Conservation (phyloP, 2,329 filamentous ascomycete species). For the Tympanopsis confertula region DNA sequence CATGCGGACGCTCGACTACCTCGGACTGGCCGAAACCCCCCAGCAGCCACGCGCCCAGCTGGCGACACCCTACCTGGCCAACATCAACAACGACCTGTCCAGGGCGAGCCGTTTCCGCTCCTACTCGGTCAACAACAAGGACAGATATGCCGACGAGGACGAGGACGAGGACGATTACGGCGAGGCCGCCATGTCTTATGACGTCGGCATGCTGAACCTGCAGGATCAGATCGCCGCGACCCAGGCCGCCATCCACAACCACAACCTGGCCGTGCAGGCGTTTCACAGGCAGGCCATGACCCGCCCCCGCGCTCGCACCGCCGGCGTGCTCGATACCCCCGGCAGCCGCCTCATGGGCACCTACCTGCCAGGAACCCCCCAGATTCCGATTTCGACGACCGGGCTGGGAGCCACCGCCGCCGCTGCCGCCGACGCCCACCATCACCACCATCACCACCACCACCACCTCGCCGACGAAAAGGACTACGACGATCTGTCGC, state of each 20-base stretch:
- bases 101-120: constrained; percentile 84
- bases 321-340: constrained; percentile 78
- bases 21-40: constrained; percentile 87
- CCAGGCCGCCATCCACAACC: constrained; percentile 67
- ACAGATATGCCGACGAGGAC: constrained; percentile 86
- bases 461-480: constrained; percentile 60
- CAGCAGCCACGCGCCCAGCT: constrained; percentile 58
- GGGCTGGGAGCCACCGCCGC: constrained; percentile 41
- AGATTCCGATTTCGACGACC: constrained; percentile 64
- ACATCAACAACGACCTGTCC: constrained; percentile 65
- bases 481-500: constrained; percentile 69
- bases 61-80: constrained; percentile 64
- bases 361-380: constrained; percentile 62
- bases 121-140: constrained; percentile 96
- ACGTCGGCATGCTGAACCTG: constrained; percentile 45
- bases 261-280: constrained; percentile 87
- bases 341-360: constrained; percentile 52
- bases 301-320: constrained; percentile 79
- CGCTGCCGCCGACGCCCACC: no score
- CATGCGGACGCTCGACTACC: constrained; percentile 85
- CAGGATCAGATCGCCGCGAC: constrained; percentile 54
- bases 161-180: constrained; percentile 60
- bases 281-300: constrained; percentile 76
- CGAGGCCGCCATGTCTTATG: constrained; percentile 25
- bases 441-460: no score